Conservation (phyloP, 2,329 filamentous ascomycete species). For the Periglandula ipomoeae region DNA sequence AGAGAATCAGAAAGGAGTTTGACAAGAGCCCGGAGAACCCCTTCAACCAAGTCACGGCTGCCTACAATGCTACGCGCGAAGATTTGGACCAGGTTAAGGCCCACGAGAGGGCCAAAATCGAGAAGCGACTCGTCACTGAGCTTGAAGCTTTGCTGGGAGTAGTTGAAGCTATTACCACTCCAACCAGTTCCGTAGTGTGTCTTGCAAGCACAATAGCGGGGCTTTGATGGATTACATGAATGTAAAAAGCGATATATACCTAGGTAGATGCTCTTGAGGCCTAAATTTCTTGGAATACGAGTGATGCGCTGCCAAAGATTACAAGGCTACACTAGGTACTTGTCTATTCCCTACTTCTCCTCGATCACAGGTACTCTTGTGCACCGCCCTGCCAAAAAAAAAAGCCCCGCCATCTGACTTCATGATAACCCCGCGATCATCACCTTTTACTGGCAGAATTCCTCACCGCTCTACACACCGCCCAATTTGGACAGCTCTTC, state of each 20-base stretch:
- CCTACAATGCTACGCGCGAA: conserved; percentile 69
- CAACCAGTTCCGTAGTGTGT: background rate
- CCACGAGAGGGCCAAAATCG: conserved; percentile 63
- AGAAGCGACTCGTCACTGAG: conserved; percentile 49
- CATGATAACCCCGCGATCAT: conserved; percentile 10
- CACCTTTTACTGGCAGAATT: conserved; percentile 12
- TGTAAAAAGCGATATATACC: background rate
- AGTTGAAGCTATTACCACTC: background rate
- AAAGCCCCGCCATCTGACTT: conserved; percentile 3
- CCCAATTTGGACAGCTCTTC: conserved; percentile 3
- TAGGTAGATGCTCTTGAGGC: too few species aligned
- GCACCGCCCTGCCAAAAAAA: background rate
- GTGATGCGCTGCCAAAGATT: too few species aligned
- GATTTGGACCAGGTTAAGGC: conserved; percentile 61
- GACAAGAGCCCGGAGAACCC: conserved; percentile 92
- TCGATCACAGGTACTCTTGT: background rate
- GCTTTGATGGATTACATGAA: conserved; percentile 1
- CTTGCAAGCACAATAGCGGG: background rate
- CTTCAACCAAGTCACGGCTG: conserved; percentile 73
- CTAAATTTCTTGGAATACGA: too few species aligned
- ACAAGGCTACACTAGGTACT: background rate
- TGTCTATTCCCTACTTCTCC: too few species aligned
- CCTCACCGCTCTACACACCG: conserved; percentile 12
- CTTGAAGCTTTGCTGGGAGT: background rate
- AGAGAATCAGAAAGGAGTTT: conserved; percentile 83